Evolutionary conservation across 306 rosid genomes (phyloP).

Genomic region (Acacia acuminata): DNA sequence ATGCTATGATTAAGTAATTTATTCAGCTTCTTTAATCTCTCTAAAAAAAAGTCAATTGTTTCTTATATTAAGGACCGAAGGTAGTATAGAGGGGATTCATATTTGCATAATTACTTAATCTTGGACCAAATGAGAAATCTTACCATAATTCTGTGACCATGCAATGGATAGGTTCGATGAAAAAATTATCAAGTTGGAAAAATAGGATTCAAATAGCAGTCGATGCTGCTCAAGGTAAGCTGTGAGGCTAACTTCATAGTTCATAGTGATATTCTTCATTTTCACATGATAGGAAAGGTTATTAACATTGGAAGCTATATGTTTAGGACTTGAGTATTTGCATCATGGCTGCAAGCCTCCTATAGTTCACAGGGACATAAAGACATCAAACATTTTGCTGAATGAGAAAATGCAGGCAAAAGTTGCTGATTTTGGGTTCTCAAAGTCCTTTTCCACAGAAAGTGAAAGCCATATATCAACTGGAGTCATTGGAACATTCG

Average conservation of each 20-base stretch:
- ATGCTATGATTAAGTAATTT: no score
- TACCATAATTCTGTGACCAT: neutral
- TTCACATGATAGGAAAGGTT: slow-evolving; percentile 11
- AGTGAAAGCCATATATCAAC: slow-evolving; percentile 31
- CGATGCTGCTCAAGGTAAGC: slow-evolving; percentile 42
- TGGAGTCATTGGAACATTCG: slow-evolving; percentile 31
- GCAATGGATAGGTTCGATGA: slow-evolving; percentile 21
- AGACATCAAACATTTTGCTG: slow-evolving; percentile 38
- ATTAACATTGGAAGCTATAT: slow-evolving; percentile 8
- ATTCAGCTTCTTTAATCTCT: no score
- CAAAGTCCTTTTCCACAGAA: slow-evolving; percentile 30
- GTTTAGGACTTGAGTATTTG: slow-evolving; percentile 33
- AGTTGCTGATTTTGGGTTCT: slow-evolving; percentile 37
- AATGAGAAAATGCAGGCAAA: slow-evolving; percentile 37
- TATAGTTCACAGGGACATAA: slow-evolving; percentile 39
- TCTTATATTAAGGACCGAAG: no score
- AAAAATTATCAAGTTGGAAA: slow-evolving; percentile 35
- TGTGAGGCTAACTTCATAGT: neutral
- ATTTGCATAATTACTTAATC: neutral
- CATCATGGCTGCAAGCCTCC: slow-evolving; percentile 42
- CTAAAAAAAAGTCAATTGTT: no score
- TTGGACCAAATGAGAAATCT: neutral
- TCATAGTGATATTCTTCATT: neutral
- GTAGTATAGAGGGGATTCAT: neutral
- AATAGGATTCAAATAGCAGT: slow-evolving; percentile 36